Evolutionary conservation across 768 basidiomycete species (phyloP).

Genomic region (Leccinum truebloodii): DNA sequence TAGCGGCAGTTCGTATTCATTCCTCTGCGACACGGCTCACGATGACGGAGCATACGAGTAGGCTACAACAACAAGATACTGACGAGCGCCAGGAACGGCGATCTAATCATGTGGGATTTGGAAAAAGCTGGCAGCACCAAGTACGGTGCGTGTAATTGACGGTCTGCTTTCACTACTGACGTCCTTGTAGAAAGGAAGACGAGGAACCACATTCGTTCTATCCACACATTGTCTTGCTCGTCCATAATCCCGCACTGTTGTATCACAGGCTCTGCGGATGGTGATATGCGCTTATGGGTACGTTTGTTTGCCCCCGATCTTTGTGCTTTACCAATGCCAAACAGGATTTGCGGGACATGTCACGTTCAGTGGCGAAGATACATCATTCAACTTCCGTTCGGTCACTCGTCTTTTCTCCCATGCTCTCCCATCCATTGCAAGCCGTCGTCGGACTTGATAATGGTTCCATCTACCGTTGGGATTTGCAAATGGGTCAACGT

Average conservation of each 20-base stretch:
- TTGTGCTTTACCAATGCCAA: slow-evolving; percentile 4
- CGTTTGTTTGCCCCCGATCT: slow-evolving; percentile 15
- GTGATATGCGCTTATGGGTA: slow-evolving; percentile 81
- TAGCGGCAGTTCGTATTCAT: slow-evolving; percentile 52
- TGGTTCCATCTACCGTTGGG: slow-evolving; percentile 76
- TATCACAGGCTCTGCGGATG: slow-evolving; percentile 79
- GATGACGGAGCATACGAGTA: slow-evolving; percentile 30
- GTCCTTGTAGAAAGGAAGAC: slow-evolving; percentile 58
- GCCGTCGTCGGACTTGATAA: slow-evolving; percentile 70
- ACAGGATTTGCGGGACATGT: slow-evolving; percentile 73
- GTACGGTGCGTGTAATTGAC: slow-evolving; percentile 52
- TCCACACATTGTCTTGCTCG: slow-evolving; percentile 69
- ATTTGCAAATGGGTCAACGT: slow-evolving; percentile 74
- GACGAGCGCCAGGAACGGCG: slow-evolving; percentile 79
- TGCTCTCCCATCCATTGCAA: slow-evolving; percentile 63
- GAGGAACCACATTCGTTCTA: slow-evolving; percentile 71
- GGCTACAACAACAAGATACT: slow-evolving; percentile 75
- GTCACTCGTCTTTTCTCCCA: slow-evolving; percentile 69
- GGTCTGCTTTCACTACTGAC: slow-evolving; percentile 15
- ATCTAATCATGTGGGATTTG: slow-evolving; percentile 82
- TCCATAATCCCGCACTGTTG: slow-evolving; percentile 69
- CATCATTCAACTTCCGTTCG: slow-evolving; percentile 71
- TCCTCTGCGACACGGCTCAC: neutral
- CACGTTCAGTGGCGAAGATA: slow-evolving; percentile 68
- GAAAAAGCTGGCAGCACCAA: slow-evolving; percentile 66